Evolutionary conservation across 1,284 basidiomycete genomes (phyloP), one percentile per base, ranked within the genome.

Genomic region (Moniliophthora roreri): DNA sequence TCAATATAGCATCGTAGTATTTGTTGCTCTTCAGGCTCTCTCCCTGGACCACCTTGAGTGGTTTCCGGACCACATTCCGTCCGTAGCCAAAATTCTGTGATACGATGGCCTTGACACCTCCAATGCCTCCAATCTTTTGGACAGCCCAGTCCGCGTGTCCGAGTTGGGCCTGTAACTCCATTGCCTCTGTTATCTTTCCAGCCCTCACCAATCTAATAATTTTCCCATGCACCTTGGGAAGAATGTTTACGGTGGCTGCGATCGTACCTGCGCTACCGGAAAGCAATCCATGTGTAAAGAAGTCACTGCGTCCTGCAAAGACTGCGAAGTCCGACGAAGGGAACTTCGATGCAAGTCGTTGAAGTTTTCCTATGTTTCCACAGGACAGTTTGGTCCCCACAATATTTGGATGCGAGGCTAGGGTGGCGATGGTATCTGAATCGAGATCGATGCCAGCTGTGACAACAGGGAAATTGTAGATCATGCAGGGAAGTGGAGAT

Each of bases 321-420:
- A 84, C 78, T 2, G 85, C 80, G 60, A 88, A 89, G 40, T 81
- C 71, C 6, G 72, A 65, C 1, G 75, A 57, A 11, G 79, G 69
- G 58, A 84, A 78, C 4, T 73, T 66, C 1, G 81, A 81, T 5
- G 85, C 82, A 39, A 95, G 73, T 8, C 91, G 85, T 50, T 88
- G 84, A 48, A 92, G 82, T 67, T 95, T 95, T 41, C 92, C 91
- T 55, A 95, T 82, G 63, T 84, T 86, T 4, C 87, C 91, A 64
- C 91, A 93, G 36, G 93, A 94, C 40, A 95, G 78, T 72, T 94
- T 95, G 50, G 84, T 87, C 55, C 93, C 93, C 58, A 94, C 90
- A 62, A 93, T 92, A 72, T 95, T 94, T 10, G 89, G 90, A 66
- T 95, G 93, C 50, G 79, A 69, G 3, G 89, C 84, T 32, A 95